A percentile compares a stretch with the other conserved stretches of the same genome.
Conservation (phyloP, 2,329 filamentous ascomycete species). For the Colletotrichum ledebouriae region DNA sequence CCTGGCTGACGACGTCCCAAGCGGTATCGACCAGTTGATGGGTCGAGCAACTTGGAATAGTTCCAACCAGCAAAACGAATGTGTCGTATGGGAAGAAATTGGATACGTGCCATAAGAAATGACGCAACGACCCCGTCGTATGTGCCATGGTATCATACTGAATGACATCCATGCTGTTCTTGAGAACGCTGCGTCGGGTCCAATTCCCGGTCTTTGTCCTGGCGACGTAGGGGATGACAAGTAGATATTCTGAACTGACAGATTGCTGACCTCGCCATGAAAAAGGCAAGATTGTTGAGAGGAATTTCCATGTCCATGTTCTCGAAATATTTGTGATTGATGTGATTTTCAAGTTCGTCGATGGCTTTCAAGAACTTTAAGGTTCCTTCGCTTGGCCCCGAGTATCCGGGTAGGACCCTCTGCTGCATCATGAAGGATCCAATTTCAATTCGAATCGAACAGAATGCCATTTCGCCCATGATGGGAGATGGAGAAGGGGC, state of each 20-base stretch:
- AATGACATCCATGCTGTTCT: conserved; percentile 62
- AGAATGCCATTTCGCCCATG: conserved; percentile 31
- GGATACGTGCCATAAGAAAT: conserved; percentile 68
- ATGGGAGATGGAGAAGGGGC: conserved; percentile 52
- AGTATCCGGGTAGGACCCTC: not conserved
- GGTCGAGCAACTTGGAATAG: conserved; percentile 62
- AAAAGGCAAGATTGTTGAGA: not conserved
- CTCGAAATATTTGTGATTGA: not conserved
- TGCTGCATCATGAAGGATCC: conserved; percentile 29
- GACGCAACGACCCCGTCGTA: conserved; percentile 54
- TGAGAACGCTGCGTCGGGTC: conserved; percentile 68
- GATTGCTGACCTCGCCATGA: conserved; percentile 18
- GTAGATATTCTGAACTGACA: conserved; percentile 17
- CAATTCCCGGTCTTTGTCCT: conserved; percentile 35
- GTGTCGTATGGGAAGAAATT: conserved; percentile 68
- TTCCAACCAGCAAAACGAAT: conserved; percentile 66
- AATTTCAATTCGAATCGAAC: conserved; percentile 31
- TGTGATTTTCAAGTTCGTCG: conserved; percentile 4
- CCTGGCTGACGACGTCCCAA: conserved; percentile 60
- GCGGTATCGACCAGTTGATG: conserved; percentile 65
- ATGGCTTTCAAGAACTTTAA: conserved; percentile 7
- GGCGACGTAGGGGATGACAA: conserved; percentile 6
- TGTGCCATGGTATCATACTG: conserved; percentile 62
- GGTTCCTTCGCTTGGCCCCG: not conserved
- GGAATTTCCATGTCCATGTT: conserved; percentile 19